phyloP scores from a whole-genome alignment of 2,329 filamentous ascomycete genomes.

The Nothophaeocryptopus gaeumannii region DNA sequence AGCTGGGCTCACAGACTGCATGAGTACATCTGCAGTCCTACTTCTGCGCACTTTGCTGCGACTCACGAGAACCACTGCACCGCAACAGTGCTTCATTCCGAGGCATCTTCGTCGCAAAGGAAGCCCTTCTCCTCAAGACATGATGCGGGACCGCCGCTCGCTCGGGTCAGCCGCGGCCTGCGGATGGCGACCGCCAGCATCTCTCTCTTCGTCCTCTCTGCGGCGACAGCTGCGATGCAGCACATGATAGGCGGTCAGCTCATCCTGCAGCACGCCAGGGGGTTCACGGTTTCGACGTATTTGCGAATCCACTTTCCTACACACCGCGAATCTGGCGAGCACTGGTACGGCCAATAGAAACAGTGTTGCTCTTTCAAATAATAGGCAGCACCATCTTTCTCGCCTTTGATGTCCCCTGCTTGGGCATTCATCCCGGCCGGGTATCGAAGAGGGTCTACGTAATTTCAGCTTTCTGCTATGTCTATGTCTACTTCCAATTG shows the following conservation, averaged over 20 bases:
- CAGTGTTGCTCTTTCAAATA: constrained; percentile 3
- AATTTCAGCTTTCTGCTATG: constrained; percentile 10
- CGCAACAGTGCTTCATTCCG: too few species aligned
- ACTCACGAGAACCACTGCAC: too few species aligned
- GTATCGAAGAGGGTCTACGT: constrained; percentile 14
- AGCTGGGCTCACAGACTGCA: too few species aligned
- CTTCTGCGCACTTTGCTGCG: too few species aligned
- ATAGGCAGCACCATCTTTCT: constrained; percentile 2
- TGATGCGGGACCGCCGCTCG: background rate
- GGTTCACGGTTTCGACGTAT: constrained; percentile 6
- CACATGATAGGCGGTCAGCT: constrained; percentile 21
- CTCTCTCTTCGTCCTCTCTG: background rate
- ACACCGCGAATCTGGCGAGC: constrained; percentile 16
- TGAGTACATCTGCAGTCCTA: too few species aligned
- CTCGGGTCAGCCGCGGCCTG: constrained; percentile 4
- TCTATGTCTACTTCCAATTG: constrained; percentile 6
- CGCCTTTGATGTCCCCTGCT: background rate
- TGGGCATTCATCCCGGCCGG: constrained; percentile 7
- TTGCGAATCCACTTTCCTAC: constrained; percentile 11
- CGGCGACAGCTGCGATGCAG: background rate
- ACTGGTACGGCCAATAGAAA: constrained; percentile 12
- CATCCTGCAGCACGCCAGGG: constrained; percentile 11
- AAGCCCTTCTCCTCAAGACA: too few species aligned
- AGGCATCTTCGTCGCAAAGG: too few species aligned
- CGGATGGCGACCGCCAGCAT: background rate